These are phyloP conservation scores for Pinus tabuliformis DNA, from an alignment of 75 land plant genomes.

Conservation along the genomic window DNA sequence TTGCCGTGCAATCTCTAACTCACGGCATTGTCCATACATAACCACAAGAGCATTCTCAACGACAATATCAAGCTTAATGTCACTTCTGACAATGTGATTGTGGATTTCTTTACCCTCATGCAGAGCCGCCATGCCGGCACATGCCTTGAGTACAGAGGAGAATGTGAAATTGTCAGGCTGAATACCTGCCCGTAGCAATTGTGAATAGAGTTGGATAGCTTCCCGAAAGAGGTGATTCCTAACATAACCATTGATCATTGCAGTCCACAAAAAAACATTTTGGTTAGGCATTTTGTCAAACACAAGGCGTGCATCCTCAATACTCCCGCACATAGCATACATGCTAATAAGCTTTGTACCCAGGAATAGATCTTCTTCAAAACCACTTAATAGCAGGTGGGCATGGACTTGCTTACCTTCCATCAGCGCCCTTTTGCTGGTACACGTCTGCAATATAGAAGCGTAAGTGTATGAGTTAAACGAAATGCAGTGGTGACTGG, in stretches of 20 bases:
- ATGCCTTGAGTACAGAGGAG: slow-evolving; percentile 54
- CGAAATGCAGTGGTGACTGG: no score
- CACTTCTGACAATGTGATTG: neutral
- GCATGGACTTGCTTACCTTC: neutral
- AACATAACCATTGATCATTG: slow-evolving; percentile 56
- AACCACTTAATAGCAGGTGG: neutral
- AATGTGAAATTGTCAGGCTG: slow-evolving; percentile 59
- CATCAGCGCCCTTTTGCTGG: neutral
- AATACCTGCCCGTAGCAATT: slow-evolving; percentile 30
- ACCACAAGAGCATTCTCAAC: slow-evolving; percentile 2
- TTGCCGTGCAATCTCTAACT: neutral
- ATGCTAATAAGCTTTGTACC: neutral
- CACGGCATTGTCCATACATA: slow-evolving; percentile 7
- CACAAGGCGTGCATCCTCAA: slow-evolving; percentile 4
- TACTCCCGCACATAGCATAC: neutral
- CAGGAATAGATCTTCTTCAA: no score
- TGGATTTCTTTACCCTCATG: slow-evolving; percentile 13
- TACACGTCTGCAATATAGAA: neutral
- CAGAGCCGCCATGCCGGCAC: slow-evolving; percentile 6
- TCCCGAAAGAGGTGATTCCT: slow-evolving; percentile 28
- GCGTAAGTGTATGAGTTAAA: neutral
- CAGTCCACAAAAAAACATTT: slow-evolving; percentile 60
- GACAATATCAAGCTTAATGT: neutral
- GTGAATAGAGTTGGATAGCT: slow-evolving; percentile 38
- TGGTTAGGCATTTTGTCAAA: slow-evolving; percentile 29